These are phyloP conservation scores for Astragalus glycyphyllos DNA, from an alignment of 306 rosid genomes.

Conservation along the genomic window DNA sequence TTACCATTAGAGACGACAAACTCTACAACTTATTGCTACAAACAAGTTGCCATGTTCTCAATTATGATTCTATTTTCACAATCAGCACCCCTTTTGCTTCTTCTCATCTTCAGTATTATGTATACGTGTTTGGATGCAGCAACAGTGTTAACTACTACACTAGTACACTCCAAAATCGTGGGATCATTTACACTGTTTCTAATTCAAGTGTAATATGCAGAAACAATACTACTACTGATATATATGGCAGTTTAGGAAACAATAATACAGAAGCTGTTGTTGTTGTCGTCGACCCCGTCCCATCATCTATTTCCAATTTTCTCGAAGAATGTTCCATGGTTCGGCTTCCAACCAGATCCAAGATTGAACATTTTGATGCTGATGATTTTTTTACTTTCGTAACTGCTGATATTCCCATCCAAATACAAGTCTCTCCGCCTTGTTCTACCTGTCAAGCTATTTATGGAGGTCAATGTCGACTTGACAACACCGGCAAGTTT, in stretches of 20 bases:
- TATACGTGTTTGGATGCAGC: conserved; percentile 32
- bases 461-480: conserved; percentile 39
- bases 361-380: neutral
- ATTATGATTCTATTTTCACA: neutral
- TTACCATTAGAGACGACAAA: neutral
- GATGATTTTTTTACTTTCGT: neutral
- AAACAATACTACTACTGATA: neutral
- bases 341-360: conserved; percentile 25
- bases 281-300: neutral
- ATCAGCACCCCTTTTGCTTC: conserved; percentile 1
- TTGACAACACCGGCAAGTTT: conserved; percentile 15
- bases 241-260: neutral
- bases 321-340: conserved; percentile 28
- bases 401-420: conserved; percentile 23
- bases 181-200: conserved; percentile 1
- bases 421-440: neutral
- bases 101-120: neutral
- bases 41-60: conserved; percentile 2
- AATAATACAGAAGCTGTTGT: neutral
- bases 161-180: neutral
- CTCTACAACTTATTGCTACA: neutral
- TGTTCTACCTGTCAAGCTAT: conserved; percentile 36
- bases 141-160: neutral
- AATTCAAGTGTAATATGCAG: conserved; percentile 1
- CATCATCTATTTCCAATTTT: neutral